Base-by-base conservation (phyloP, 495 filamentous ascomycete genomes). In the Filosporella fistucella region DNA sequence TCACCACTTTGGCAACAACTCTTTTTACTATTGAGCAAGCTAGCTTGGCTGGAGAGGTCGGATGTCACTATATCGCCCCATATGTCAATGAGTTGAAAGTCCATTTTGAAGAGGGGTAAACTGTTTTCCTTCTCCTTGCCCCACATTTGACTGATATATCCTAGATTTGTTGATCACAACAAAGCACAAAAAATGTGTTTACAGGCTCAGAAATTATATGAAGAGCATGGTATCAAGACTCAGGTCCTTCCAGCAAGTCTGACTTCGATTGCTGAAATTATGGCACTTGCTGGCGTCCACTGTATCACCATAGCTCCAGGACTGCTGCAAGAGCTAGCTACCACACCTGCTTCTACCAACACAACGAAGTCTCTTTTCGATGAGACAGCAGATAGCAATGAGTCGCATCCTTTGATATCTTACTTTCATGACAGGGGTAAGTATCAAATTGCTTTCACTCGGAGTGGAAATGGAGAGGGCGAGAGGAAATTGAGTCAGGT, bases 1-100 rank as follows among this genome's bases (percentile, higher is more conserved):
- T 81, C 16, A 59, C 65, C 23, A 82, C 81, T 0, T 57, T 85
- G 12, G 80, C 77, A 7, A 85, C 82, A 1, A 81, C 76, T 2
- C 57, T 85, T 1, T 84, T 83, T 50, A 76, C 74, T 14, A 61
- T 81, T 29, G 62, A 70, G 30, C 82, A 85, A 52, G 77, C 78
- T 0, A 65, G 66, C 0, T 64, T 82, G 0, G 80, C 80, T 14
- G 74, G 64, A 2, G 73, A 77, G 22, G 75, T 69, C 3, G 72
- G 72, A 17, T 84, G 78, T 49, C 68, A 68, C 0, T 84, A 82
- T 47, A 70, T 84, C 29, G 75, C 77, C 2, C 78, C 80, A 2
- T 85, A 81, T 40, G 74, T 86, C 39, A 80, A 86, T 42, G 79
- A 84, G 40, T 58, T 86, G 17, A 77, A 74, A 45, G 81, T 80